Evolutionary conservation across 176 grass and related monocot genomes (phyloP), one percentile per base, ranked within the genome.

Genomic region (Typha latifolia): DNA sequence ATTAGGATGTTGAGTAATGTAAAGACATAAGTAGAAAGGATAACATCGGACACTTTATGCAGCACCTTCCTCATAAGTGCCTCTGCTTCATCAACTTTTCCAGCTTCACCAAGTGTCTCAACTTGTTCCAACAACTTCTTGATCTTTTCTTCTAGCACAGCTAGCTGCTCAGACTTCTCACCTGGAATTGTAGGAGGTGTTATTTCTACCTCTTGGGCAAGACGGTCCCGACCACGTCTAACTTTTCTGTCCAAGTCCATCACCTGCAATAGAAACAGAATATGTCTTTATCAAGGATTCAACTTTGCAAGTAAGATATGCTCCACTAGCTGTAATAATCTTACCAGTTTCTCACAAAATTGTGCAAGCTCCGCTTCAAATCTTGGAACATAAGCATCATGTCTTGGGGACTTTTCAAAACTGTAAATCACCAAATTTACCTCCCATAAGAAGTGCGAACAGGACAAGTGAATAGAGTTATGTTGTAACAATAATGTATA

Each of bases 41-140:
- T 12, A 23, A 74, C 43, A 14, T 31, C 48, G 53, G 5, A 56
- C 63, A 8, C 53, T 73, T 48, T 47, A 56, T 47, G n/a, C 16
- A 52, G 50, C 47, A 95, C 91, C 86, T 82, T 84, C 64, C 81
- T 71, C 91, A 95, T 95, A 66, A 95, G 91, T 47, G 91, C 91
- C 74, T 90, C 91, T 74, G 91, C 91, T 90, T 90, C 91, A 84
- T 84, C 91, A 56, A 95, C 86, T 73, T 90, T 95, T 63, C 91
- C 84, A 77, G 86, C 78, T 70, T 95, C 91, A 69, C 91, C 91
- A 82, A 95, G 86, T 69, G 85, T 78, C 79, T 95, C 86, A 29
- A 90, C 76, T 85, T 95, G 86, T 59, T 87, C 91, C 52, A 95
- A 69, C 21, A 95, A 56, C 74, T 95, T 95, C 70, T 95, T 95